A percentile compares a stretch with the other conserved stretches of the same genome.
Evolutionary conservation across 2,329 filamentous ascomycete species (phyloP).

Genomic region (Cercospora berteroae): DNA sequence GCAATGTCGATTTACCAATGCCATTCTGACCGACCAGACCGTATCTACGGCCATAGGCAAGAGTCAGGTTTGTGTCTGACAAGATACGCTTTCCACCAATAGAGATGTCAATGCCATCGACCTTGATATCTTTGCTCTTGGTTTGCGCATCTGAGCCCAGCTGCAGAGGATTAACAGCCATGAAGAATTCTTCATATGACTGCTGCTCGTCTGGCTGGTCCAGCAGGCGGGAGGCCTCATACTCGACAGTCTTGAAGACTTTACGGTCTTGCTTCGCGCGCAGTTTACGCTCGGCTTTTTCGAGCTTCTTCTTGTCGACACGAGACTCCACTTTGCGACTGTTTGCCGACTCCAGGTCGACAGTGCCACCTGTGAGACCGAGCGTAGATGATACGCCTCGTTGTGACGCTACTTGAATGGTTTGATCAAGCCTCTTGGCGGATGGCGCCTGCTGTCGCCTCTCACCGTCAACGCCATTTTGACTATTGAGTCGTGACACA

Average conservation of each 20-base stretch:
- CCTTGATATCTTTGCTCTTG: constrained; percentile 98
- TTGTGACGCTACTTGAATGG: constrained; percentile 89
- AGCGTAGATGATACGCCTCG: constrained; percentile 95
- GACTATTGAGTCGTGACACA: constrained; percentile 74
- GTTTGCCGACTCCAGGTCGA: constrained; percentile 93
- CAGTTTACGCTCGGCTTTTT: constrained; percentile 97
- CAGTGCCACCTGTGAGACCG: constrained; percentile 75
- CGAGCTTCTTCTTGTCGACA: constrained; percentile 97
- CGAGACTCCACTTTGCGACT: constrained; percentile 92
- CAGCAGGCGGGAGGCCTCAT: constrained; percentile 88
- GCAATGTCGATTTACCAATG: constrained; percentile 82
- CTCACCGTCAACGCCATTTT: constrained; percentile 67
- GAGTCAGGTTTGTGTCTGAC: constrained; percentile 82
- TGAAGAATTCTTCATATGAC: constrained; percentile 99
- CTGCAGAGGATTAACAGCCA: constrained; percentile 97
- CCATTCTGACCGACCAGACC: constrained; percentile 98
- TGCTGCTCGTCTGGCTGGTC: constrained; percentile 78
- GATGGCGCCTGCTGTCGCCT: constrained; percentile 68
- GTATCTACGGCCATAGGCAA: constrained; percentile 90
- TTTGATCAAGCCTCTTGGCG: constrained; percentile 85
- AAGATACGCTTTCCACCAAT: constrained; percentile 87
- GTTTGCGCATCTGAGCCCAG: constrained; percentile 64
- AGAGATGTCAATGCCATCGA: constrained; percentile 92
- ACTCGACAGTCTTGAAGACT: constrained; percentile 95
- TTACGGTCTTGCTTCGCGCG: constrained; percentile 98